Base-by-base conservation (phyloP, 2,329 filamentous ascomycete species). In the Colletotrichum higginsianum region DNA sequence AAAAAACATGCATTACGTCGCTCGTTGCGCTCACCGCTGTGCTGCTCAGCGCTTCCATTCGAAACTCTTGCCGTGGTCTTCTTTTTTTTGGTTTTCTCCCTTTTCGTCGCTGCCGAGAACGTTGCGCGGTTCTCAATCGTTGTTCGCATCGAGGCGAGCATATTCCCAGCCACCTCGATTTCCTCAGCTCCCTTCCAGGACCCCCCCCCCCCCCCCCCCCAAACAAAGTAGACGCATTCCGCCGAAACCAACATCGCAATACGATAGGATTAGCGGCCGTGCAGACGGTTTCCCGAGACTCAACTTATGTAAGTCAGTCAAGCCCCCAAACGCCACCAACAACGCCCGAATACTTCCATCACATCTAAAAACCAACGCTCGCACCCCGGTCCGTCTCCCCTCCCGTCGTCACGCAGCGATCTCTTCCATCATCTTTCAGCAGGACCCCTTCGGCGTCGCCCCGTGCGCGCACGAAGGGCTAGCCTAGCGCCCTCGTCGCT, bases 21-120 rank as follows among this genome's bases (percentile, higher is more conserved):
- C 52, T 52, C 44, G 50, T 67, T 38, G 38, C 58, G 69, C 65
- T 72, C 69, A 72, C 69, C 69, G 69, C 69, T 58, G 42, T 52
- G 38, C 42, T 13, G 57, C 30, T 35, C 38, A 46, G 46, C 49
- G 57, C 23, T 42, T 55, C 21, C n/a, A n/a, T 15, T 49, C 23
- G 18, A 50, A 9, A 16, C 23, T 56, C n/a, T 61, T 30, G 18
- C 26, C 6, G 4, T 49, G 16, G 15, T 44, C 53, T 35, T 35
- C 9, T 30, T 38, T n/a, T 35, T n/a, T 13, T 42, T 30, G n/a
- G n/a, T 15, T 23, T 30, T 35, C 15, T 21, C 8, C 9, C 4
- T 63, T 18, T 42, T 18, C 6, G 2, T 18, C n/a, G 8, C 44
- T 49, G 21, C 42, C 38, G 42, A 16, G 40, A 44, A 26, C 44